Evolutionary conservation across 345 rosid genomes (phyloP).

Genomic region (Gossypium stocksii): DNA sequence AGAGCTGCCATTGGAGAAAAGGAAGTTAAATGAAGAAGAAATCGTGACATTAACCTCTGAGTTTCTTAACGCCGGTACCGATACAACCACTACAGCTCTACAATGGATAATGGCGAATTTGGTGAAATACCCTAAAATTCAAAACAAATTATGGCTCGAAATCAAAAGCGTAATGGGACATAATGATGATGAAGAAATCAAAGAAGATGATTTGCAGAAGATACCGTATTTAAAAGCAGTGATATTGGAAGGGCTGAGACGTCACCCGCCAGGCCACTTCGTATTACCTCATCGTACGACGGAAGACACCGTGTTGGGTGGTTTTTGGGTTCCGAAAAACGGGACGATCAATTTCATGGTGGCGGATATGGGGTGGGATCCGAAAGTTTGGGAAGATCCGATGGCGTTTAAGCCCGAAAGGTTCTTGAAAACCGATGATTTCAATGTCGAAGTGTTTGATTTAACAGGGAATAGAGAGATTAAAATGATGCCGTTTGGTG

Average conservation of each 20-base stretch:
- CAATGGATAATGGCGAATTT: constrained; percentile 44
- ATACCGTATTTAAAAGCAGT: constrained; percentile 33
- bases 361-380: constrained; percentile 35
- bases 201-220: constrained; percentile 28
- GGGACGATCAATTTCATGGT: constrained; percentile 1
- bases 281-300: constrained; percentile 8
- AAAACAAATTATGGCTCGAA: constrained; percentile 23
- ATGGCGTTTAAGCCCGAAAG: constrained; percentile 43
- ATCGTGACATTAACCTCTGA: not conserved
- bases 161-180: constrained; percentile 18
- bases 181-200: constrained; percentile 14
- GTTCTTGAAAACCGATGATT: constrained; percentile 13
- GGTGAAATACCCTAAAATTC: constrained; percentile 24
- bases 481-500: constrained; percentile 50
- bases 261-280: constrained; percentile 32
- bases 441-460: constrained; percentile 19
- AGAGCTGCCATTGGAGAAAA: constrained; percentile 25
- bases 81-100: constrained; percentile 31
- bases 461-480: constrained; percentile 33
- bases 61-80: constrained; percentile 31
- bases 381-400: constrained; percentile 37
- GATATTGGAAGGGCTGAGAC: constrained; percentile 29
- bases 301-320: constrained; percentile 11
- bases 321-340: constrained; percentile 1
- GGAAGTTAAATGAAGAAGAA: constrained; percentile 28